Percentiles rank a stretch among this genome's conserved stretches.
Conservation (phyloP, 2,329 filamentous ascomycete species). For the Penicillium sp. region DNA sequence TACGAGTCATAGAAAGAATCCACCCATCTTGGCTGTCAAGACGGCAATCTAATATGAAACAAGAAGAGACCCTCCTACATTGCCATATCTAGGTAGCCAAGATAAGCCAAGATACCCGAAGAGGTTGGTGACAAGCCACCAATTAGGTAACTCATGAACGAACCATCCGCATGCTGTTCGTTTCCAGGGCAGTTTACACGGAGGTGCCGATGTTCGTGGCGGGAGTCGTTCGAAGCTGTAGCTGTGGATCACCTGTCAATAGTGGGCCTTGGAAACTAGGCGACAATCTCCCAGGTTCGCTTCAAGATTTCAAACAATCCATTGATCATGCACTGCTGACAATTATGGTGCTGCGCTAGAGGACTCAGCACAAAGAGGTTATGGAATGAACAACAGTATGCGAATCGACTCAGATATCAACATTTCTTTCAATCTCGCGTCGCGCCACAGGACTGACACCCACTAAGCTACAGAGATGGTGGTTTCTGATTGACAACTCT, state of each 20-base stretch:
- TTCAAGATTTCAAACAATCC: background rate
- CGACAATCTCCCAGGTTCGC: background rate
- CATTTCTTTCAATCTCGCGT: background rate
- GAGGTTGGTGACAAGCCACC: background rate
- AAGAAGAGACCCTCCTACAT: background rate
- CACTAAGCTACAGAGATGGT: slow-evolving; percentile 1
- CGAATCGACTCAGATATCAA: background rate
- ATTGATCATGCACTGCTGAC: background rate
- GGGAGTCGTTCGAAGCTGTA: background rate
- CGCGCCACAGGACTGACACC: background rate
- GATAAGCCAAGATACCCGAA: background rate
- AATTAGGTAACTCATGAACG: background rate
- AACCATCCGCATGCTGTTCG: background rate
- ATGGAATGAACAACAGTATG: background rate
- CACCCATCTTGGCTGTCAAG: background rate
- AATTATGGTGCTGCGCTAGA: background rate
- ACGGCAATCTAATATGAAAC: background rate
- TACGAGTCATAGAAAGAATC: background rate
- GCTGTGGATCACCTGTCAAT: background rate
- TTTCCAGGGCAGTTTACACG: background rate
- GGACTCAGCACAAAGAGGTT: background rate
- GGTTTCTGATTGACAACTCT: slow-evolving; percentile 16
- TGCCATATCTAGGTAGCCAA: background rate
- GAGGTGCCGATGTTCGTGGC: background rate
- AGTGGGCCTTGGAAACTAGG: background rate